Conservation (phyloP, 345 rosid species). For the Gossypium mustelinum region DNA sequence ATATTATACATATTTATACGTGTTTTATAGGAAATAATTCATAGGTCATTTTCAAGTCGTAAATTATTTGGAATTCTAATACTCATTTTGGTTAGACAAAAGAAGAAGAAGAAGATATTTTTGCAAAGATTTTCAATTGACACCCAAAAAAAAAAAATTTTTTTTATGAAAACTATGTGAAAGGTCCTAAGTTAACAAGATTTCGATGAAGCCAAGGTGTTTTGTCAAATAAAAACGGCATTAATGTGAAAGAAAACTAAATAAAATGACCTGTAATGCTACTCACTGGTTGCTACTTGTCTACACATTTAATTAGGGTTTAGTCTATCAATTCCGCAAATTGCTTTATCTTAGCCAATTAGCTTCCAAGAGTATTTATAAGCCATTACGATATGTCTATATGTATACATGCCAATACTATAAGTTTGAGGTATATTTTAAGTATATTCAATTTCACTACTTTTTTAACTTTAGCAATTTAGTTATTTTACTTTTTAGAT, state of each 20-base stretch:
- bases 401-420: neutral
- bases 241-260: neutral
- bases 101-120: neutral
- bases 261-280: neutral
- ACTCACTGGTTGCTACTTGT: neutral
- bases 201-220: neutral
- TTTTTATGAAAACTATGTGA: neutral
- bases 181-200: neutral
- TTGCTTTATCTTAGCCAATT: neutral
- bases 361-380: neutral
- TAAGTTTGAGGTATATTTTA: too few relatives aligned
- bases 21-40: too few relatives aligned
- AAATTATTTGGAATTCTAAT: too few relatives aligned
- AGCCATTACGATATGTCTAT: neutral
- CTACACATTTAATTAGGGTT: neutral
- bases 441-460: too few relatives aligned
- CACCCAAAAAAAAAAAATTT: neutral
- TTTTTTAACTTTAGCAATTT: too few relatives aligned
- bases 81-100: too few relatives aligned
- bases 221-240: neutral
- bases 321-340: constrained; percentile 1
- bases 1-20: too few relatives aligned
- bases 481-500: too few relatives aligned
- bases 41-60: too few relatives aligned
- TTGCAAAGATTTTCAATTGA: neutral